Evolutionary conservation across 2,329 filamentous ascomycete genomes (phyloP).

Genomic region (Fusarium compactum): DNA sequence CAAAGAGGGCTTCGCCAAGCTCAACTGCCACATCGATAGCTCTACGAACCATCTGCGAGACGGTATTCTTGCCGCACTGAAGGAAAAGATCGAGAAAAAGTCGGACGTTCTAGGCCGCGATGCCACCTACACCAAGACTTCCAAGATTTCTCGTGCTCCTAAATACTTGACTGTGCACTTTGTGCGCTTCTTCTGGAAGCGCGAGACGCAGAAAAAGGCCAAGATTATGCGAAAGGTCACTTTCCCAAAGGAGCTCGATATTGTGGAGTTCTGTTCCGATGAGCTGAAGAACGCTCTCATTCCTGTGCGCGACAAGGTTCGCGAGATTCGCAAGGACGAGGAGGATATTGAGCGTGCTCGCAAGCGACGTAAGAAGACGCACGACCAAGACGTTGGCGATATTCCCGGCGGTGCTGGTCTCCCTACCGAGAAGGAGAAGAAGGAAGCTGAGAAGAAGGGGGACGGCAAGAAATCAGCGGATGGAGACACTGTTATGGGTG

Average conservation of each 20-base stretch:
- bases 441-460: conserved; percentile 64
- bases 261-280: conserved; percentile 95
- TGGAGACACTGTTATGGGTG: conserved; percentile 77
- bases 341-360: conserved; percentile 90
- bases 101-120: conserved; percentile 83
- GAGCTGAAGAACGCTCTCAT: conserved; percentile 84
- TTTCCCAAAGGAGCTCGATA: conserved; percentile 92
- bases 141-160: conserved; percentile 88
- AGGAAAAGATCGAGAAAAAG: conserved; percentile 91
- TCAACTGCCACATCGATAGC: conserved; percentile 93
- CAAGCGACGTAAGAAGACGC: conserved; percentile 85
- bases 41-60: conserved; percentile 92
- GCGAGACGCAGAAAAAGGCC: conserved; percentile 95
- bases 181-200: conserved; percentile 98
- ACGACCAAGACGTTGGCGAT: conserved; percentile 61
- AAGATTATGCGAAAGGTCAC: conserved; percentile 99
- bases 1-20: conserved; percentile 85
- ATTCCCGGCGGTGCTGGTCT: conserved; percentile 61
- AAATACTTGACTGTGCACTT: conserved; percentile 98
- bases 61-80: conserved; percentile 83
- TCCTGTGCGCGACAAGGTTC: conserved; percentile 95
- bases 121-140: conserved; percentile 88
- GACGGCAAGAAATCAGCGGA: conserved; percentile 60
- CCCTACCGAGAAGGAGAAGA: conserved; percentile 64
- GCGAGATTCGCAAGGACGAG: conserved; percentile 94